Evolutionary conservation across 768 basidiomycete genomes (phyloP).

Genomic region (Lentinula guzmanii): DNA sequence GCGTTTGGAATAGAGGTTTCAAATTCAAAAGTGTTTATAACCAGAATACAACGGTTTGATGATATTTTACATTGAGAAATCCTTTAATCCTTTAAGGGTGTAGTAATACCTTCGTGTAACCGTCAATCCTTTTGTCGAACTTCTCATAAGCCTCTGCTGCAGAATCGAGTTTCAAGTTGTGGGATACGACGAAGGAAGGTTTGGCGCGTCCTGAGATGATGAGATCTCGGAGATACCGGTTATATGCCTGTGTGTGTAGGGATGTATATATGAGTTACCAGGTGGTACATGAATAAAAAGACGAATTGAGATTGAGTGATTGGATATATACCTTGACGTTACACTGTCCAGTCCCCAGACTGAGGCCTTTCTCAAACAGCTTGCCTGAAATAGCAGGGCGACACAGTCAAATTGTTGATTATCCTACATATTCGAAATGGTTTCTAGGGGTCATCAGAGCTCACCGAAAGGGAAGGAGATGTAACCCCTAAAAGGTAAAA

Average conservation of each 20-base stretch:
- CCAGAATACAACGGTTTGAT: too few species aligned
- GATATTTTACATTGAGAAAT: too few species aligned
- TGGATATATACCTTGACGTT: slow-evolving; percentile 39
- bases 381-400: slow-evolving; percentile 15
- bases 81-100: slow-evolving; percentile 22
- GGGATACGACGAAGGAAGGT: slow-evolving; percentile 50
- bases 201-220: slow-evolving; percentile 49
- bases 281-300: neutral
- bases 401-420: too few species aligned
- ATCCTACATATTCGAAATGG: too few species aligned
- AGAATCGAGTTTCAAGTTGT: slow-evolving; percentile 42
- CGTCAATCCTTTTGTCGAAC: slow-evolving; percentile 48
- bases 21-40: too few species aligned
- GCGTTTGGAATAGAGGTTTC: too few species aligned
- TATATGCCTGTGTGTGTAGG: slow-evolving; percentile 33
- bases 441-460: neutral
- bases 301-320: neutral
- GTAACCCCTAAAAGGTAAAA: slow-evolving; percentile 30
- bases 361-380: slow-evolving; percentile 52
- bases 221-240: slow-evolving; percentile 47
- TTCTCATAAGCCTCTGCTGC: slow-evolving; percentile 46
- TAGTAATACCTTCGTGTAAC: slow-evolving; percentile 46
- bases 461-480: slow-evolving; percentile 47
- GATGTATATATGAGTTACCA: too few species aligned
- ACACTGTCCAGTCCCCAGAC: slow-evolving; percentile 48